Evolutionary conservation across 768 basidiomycete genomes (phyloP).

Genomic region (Phylloporus rhodoxanthus): DNA sequence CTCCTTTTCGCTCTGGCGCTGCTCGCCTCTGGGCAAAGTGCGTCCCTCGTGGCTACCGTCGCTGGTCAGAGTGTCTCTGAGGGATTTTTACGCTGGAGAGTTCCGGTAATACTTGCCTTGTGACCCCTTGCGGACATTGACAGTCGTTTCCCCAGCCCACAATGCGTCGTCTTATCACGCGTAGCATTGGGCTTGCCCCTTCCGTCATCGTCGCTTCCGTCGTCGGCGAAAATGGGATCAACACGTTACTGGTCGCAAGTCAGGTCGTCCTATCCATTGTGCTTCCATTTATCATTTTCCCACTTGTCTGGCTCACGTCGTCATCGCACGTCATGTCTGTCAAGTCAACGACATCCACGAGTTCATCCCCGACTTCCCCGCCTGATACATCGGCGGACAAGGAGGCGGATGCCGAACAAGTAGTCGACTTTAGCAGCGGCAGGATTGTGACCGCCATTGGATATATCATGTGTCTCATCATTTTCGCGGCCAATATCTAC

Average conservation of each 20-base stretch:
- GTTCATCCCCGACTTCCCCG: neutral
- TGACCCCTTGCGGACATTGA: constrained; percentile 22
- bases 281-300: constrained; percentile 81
- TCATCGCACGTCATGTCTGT: constrained; percentile 66
- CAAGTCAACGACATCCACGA: constrained; percentile 16
- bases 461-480: constrained; percentile 54
- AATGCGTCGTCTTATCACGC: constrained; percentile 75
- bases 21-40: constrained; percentile 82
- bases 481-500: constrained; percentile 71
- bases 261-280: constrained; percentile 83
- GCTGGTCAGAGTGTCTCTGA: constrained; percentile 89
- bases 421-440: constrained; percentile 61
- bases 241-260: constrained; percentile 73
- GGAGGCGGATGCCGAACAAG: constrained; percentile 21
- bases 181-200: constrained; percentile 76
- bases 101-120: constrained; percentile 48
- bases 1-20: constrained; percentile 86
- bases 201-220: constrained; percentile 72
- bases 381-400: neutral
- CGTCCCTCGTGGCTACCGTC: constrained; percentile 83
- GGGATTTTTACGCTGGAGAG: constrained; percentile 82
- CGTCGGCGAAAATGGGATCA: constrained; percentile 64
- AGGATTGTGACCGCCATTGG: constrained; percentile 47
- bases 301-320: constrained; percentile 70
- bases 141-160: constrained; percentile 46